Evolutionary conservation across 2,329 filamentous ascomycete genomes (phyloP).

Genomic region (Mycosphaerella arachidis): DNA sequence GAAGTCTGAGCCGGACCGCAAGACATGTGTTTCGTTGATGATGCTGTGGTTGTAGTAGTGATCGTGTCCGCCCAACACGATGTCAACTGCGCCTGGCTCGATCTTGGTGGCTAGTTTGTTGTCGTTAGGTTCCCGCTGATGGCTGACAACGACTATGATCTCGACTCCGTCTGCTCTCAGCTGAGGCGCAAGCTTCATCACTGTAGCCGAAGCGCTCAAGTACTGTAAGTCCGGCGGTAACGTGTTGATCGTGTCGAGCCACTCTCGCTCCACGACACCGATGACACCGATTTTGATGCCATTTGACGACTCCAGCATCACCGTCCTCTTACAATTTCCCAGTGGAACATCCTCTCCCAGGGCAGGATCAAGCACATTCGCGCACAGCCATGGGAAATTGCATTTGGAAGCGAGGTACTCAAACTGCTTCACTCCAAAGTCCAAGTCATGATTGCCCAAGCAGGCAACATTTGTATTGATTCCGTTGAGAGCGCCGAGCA

Average conservation of each 20-base stretch:
- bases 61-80: conserved; percentile 84
- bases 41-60: conserved; percentile 79
- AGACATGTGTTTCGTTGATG: conserved; percentile 73
- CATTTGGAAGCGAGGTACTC: conserved; percentile 67
- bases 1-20: conserved; percentile 88
- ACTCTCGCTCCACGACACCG: conserved; percentile 80
- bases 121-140: conserved; percentile 85
- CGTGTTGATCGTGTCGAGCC: conserved; percentile 82
- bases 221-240: conserved; percentile 79
- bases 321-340: conserved; percentile 68
- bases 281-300: conserved; percentile 83
- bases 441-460: conserved; percentile 87
- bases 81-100: conserved; percentile 65
- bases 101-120: conserved; percentile 73
- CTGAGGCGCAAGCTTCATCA: conserved; percentile 67
- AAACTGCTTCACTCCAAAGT: conserved; percentile 83
- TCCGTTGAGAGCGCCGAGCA: conserved; percentile 78
- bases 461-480: conserved; percentile 77
- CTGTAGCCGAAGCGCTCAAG: conserved; percentile 70
- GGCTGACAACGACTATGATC: conserved; percentile 75
- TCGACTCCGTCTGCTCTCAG: conserved; percentile 75
- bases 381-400: conserved; percentile 82
- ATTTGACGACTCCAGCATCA: conserved; percentile 73
- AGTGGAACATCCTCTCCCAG: conserved; percentile 71
- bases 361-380: conserved; percentile 80